Conservation (phyloP, 805 yeast genomes). For the Saccharomycopsis babjevae region DNA sequence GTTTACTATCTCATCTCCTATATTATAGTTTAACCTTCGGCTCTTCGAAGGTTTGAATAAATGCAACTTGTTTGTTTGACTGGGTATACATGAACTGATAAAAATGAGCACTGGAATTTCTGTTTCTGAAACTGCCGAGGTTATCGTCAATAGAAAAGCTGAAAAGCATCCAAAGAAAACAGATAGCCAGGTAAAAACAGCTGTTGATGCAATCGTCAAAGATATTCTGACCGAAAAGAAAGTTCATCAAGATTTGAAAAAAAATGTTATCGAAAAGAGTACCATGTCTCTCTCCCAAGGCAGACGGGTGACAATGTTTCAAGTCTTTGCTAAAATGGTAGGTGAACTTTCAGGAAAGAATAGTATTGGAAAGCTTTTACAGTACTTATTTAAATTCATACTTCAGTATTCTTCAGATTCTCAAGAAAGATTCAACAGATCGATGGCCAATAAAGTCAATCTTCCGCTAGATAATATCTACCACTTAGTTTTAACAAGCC, state of each 20-base stretch:
- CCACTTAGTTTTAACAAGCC: neutral
- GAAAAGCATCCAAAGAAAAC: neutral
- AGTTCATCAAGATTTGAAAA: neutral
- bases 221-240: neutral
- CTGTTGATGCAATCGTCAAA: neutral
- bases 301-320: neutral
- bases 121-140: neutral
- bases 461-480: neutral
- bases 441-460: neutral
- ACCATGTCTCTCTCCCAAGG: neutral
- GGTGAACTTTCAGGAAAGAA: conserved; percentile 18
- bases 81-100: neutral
- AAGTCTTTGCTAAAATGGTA: conserved; percentile 9
- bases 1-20: too few species aligned
- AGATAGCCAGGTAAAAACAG: neutral
- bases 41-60: too few species aligned
- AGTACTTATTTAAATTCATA: conserved; percentile 12
- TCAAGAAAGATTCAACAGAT: conserved; percentile 1
- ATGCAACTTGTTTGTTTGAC: too few species aligned
- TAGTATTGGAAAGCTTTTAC: conserved; percentile 13
- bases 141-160: neutral
- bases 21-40: too few species aligned
- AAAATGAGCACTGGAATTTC: neutral
- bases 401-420: conserved; percentile 8
- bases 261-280: too few species aligned